Percentiles rank a stretch among this genome's conserved stretches.
phyloP scores from a whole-genome alignment of 305 asterid genomes.

The Rubia balearica region DNA sequence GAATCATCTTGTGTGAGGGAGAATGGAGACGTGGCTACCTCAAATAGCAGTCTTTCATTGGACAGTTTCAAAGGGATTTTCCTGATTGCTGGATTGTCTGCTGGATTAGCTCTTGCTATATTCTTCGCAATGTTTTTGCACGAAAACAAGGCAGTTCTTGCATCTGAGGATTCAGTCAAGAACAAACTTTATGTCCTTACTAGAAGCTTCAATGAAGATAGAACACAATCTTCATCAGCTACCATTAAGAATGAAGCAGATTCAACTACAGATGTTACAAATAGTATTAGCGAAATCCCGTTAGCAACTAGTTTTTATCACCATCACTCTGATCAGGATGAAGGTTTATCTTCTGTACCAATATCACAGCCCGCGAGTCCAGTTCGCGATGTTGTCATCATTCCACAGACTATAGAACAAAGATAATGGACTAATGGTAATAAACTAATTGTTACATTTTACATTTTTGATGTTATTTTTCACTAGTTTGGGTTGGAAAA shows the following conservation, averaged over 20 bases:
- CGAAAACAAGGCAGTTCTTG: conserved; percentile 27
- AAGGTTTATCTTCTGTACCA: conserved; percentile 13
- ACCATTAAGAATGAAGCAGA: background rate
- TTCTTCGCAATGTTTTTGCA: conserved; percentile 26
- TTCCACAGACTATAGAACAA: background rate
- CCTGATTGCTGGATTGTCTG: conserved; percentile 32
- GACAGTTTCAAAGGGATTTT: conserved; percentile 44
- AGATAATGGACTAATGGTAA: background rate
- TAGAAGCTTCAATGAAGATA: conserved; percentile 26
- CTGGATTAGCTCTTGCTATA: conserved; percentile 27
- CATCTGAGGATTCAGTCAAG: conserved; percentile 22
- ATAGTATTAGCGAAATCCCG: conserved; percentile 13
- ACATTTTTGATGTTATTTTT: conserved; percentile 24
- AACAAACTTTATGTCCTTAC: conserved; percentile 28
- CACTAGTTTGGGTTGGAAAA: conserved; percentile 49
- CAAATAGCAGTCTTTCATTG: conserved; percentile 29
- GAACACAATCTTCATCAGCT: conserved; percentile 7
- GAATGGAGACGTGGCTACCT: conserved; percentile 16
- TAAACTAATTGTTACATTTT: background rate
- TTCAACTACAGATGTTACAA: background rate
- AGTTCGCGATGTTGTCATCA: conserved; percentile 10
- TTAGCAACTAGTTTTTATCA: conserved; percentile 22
- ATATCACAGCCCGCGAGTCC: conserved; percentile 30
- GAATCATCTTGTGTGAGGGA: conserved; percentile 16
- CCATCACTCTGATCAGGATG: conserved; percentile 10